Percentiles rank a stretch among this genome's conserved stretches.
Evolutionary conservation across 2,329 filamentous ascomycete genomes (phyloP).

Genomic region (Pyrenophora teres): DNA sequence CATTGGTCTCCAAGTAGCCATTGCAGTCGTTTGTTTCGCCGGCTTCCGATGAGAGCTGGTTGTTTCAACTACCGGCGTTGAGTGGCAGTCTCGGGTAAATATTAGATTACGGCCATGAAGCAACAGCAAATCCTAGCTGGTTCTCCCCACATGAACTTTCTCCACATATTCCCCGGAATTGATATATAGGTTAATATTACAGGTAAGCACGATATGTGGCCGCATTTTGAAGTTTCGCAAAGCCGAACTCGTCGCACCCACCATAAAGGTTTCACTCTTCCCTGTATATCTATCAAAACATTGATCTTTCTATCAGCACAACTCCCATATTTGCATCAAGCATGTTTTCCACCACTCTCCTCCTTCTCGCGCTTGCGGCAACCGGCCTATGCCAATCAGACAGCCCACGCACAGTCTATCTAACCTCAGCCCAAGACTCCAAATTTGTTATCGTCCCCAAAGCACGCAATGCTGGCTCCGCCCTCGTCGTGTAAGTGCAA

Average conservation of each 20-base stretch:
- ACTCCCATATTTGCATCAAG: neutral
- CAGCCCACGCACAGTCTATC: slow-evolving; percentile 38
- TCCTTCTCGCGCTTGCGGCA: slow-evolving; percentile 27
- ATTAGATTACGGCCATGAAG: slow-evolving; percentile 3
- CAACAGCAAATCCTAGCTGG: neutral
- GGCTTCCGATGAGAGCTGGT: neutral
- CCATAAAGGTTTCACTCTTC: too few relatives aligned
- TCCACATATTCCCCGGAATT: slow-evolving; percentile 5
- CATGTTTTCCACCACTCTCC: slow-evolving; percentile 26
- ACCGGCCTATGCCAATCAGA: slow-evolving; percentile 28
- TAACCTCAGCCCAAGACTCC: slow-evolving; percentile 35
- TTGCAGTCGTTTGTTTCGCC: neutral
- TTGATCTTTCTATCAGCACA: too few relatives aligned
- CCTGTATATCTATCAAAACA: too few relatives aligned
- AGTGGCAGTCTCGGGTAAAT: slow-evolving; percentile 13
- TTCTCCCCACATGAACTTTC: neutral
- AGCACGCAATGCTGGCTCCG: slow-evolving; percentile 21
- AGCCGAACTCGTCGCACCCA: too few relatives aligned
- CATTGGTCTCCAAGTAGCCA: neutral
- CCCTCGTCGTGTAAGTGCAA: slow-evolving; percentile 32
- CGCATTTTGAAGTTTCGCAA: too few relatives aligned
- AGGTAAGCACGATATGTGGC: neutral
- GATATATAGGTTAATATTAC: neutral
- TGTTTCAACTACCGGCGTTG: slow-evolving; percentile 11
- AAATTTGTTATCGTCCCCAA: slow-evolving; percentile 39